These are phyloP conservation scores for Microbotryum saponariae DNA, from an alignment of 1,284 basidiomycete genomes.

Conservation along the genomic window DNA sequence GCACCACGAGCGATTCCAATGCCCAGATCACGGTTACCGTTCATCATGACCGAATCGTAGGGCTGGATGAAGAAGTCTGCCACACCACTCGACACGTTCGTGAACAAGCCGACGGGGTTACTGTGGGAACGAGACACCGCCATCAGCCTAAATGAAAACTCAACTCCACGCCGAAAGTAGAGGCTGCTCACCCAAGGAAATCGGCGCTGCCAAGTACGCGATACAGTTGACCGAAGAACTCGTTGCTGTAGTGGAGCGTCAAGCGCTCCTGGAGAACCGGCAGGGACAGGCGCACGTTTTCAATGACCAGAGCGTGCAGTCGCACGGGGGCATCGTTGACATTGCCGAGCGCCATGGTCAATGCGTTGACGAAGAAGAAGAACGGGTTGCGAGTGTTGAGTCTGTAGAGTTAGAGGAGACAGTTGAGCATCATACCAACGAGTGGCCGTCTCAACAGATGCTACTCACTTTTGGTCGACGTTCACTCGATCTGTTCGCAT, in stretches of 20 bases:
- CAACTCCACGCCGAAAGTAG: not conserved
- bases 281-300: slow-evolving; percentile 82
- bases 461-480: slow-evolving; percentile 63
- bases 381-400: slow-evolving; percentile 81
- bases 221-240: slow-evolving; percentile 88
- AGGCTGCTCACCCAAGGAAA: slow-evolving; percentile 52
- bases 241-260: slow-evolving; percentile 87
- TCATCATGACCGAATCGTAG: slow-evolving; percentile 94
- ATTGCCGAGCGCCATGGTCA: slow-evolving; percentile 96
- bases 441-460: too few relatives aligned
- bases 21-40: slow-evolving; percentile 90
- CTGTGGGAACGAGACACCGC: slow-evolving; percentile 14
- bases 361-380: slow-evolving; percentile 84
- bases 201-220: slow-evolving; percentile 94
- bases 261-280: slow-evolving; percentile 80
- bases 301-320: slow-evolving; percentile 88
- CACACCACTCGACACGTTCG: slow-evolving; percentile 97
- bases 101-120: slow-evolving; percentile 90
- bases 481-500: slow-evolving; percentile 92
- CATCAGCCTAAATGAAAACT: not conserved
- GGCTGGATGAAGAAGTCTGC: slow-evolving; percentile 99
- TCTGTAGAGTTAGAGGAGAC: slow-evolving; percentile 42
- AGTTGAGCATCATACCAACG: too few relatives aligned
- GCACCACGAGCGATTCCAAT: slow-evolving; percentile 96
- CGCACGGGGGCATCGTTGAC: slow-evolving; percentile 95